Base-by-base conservation (phyloP, 805 yeast species). In the Ogataea sp. region DNA sequence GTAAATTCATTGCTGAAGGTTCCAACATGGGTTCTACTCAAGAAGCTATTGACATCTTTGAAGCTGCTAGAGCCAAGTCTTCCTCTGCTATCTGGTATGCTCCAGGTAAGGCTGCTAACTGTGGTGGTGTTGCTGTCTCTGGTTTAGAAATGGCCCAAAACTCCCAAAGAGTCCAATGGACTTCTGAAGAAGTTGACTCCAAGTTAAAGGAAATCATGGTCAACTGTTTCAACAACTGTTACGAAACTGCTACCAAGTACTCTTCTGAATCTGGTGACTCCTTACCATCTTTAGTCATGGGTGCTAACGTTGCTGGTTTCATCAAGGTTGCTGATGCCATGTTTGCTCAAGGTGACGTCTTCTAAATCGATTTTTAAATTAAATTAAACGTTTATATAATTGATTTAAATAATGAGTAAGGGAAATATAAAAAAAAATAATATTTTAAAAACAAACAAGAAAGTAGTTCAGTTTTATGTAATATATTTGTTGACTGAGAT, bases 111-210 rank as follows among this genome's bases (percentile, higher is more conserved):
- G 97, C 97, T 54, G 90, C 97, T 59, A 90, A 90, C 80, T 83
- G 94, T 72, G 98, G 97, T 72, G 98, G 98, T 80, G 98, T 90
- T 55, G 95, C 96, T 43, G 97, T 89, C 43, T 87, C 96, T 43
- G 97, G 97, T 61, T 77, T 90, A 52, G 98, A 90, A 76, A 93
- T 90, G 98, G 97, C 97, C 50, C 98, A 90, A 75, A 93, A 90
- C 85, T 86, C 97, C 43, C 94, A 83, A 64, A 84, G 97, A 75
- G 78, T 80, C 51, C 67, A 70, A 51, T 93, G 97, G 97, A 76
- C 95, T 48, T 55, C 80, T 44, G 96, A 88, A 73, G 87, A 86
- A 71, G 97, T 90, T 55, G 97, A 90, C 67, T 63, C 66, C 47
- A 88, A 85, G 69, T 79, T 90, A 62, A 87, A 88, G 80, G 75